Base-by-base conservation (phyloP, 2,329 filamentous ascomycete species). In the Trichoderma sp. region DNA sequence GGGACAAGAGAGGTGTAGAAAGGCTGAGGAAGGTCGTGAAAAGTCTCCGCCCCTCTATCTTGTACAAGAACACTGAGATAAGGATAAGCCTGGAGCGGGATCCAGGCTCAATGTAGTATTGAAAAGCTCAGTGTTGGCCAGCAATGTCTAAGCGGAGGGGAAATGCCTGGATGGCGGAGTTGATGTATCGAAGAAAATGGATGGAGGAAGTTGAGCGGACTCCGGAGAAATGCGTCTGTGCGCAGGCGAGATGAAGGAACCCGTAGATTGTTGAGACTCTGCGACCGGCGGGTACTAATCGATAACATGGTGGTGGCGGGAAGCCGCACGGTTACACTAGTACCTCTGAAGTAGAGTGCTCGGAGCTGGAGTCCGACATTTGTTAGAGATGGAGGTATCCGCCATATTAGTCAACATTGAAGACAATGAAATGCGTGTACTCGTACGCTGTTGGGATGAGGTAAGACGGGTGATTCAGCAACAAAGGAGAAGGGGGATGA, bases 161-260 rank as follows among this genome's bases (percentile, higher is more conserved):
- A 53, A 34, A 53, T 17, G 6, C 3, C 32, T 66, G 26, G 62
- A 50, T 26, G 8, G 26, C 34, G 34, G 53, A 50, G 39, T 59
- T 55, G 28, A 20, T 43, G 65, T 58, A 34, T 50, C 15, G 36
- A 69, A 69, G 39, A 50, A 12, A 23, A 53, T 36, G 30, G 64
- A 69, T 62, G 39, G 28, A 39, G 28, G 28, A 59, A n/a, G 55
- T 34, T 30, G 28, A 67, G 66, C 66, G 55, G 55, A 69, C 36
- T 58, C 34, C 55, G 67, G 57, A 62, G 36, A 69, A 62, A 69
- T 26, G 50, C 62, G 62, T 65, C 62, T 34, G 62, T 65, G 62
- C 62, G 62, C 12, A 20, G 43, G 39, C 23, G 47, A 53, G 36
- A 47, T 34, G 9, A 53, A 57, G 47, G 50, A 43, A 55, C 47